Conservation (phyloP, 1,284 basidiomycete genomes). For the Sphaerobolus stellatus region DNA sequence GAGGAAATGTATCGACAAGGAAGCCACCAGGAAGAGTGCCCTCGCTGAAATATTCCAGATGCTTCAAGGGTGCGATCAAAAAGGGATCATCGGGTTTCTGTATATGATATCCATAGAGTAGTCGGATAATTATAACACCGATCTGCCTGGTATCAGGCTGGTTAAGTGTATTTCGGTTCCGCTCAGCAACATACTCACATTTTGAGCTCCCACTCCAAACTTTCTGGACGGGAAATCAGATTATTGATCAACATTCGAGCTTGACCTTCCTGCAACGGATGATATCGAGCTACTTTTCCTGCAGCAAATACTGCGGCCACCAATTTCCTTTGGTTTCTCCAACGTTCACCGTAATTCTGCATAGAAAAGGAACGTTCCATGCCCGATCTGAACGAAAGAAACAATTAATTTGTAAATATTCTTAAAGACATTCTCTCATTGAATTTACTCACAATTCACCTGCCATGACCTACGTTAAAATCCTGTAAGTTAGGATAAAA, state of each 20-base stretch:
- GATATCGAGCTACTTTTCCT: neutral
- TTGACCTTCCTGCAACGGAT: neutral
- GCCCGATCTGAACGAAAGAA: neutral
- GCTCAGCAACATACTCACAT: neutral
- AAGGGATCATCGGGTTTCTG: neutral
- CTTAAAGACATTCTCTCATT: neutral
- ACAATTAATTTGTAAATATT: too few relatives aligned
- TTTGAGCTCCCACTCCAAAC: neutral
- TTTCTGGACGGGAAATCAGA: neutral
- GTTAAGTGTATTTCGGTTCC: neutral
- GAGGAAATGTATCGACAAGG: neutral
- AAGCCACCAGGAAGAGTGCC: neutral
- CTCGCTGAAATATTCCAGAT: neutral
- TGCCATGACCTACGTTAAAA: neutral
- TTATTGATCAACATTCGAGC: neutral
- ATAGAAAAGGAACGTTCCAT: neutral
- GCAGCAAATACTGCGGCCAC: neutral
- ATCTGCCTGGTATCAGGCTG: neutral
- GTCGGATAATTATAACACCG: neutral
- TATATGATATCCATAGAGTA: neutral
- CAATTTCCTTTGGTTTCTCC: neutral
- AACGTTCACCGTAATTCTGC: neutral
- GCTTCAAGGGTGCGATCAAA: neutral
- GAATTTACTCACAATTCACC: neutral
- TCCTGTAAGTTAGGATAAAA: neutral